Percentiles rank a stretch among this genome's conserved stretches.
Evolutionary conservation across 139 green algal species (phyloP).

Genomic region (Monoraphidium neglectum): DNA sequence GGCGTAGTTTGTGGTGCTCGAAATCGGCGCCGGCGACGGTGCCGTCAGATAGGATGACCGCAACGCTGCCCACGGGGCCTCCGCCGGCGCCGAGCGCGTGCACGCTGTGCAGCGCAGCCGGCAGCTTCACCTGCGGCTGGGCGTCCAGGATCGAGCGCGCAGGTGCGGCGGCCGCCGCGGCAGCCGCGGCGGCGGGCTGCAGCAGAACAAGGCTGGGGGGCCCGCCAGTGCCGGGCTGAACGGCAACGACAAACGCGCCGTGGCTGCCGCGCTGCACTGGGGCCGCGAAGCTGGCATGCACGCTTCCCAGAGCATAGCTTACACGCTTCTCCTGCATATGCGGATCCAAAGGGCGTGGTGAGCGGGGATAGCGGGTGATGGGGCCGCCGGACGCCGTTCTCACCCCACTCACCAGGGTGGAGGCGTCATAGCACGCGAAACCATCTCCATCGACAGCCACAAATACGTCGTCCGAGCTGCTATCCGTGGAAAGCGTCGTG

Average conservation of each 20-base stretch:
- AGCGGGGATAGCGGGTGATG: not conserved
- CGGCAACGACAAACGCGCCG: constrained; percentile 17
- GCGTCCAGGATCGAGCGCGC: constrained; percentile 12
- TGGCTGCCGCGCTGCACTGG: constrained; percentile 18
- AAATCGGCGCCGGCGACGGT: constrained; percentile 19
- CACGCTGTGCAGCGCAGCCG: constrained; percentile 5
- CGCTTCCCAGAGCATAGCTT: constrained; percentile 5
- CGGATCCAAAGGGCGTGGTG: not conserved
- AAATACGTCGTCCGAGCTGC: not conserved
- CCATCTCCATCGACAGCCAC: constrained; percentile 19
- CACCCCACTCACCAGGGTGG: constrained; percentile 1
- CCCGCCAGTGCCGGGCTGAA: constrained; percentile 9
- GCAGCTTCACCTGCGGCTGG: constrained; percentile 17
- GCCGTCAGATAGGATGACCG: constrained; percentile 13
- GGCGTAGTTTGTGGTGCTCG: not conserved
- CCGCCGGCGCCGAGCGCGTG: constrained; percentile 6
- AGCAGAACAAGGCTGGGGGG: not conserved
- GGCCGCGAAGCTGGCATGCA: constrained; percentile 15
- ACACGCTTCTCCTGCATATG: not conserved
- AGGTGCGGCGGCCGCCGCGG: not conserved
- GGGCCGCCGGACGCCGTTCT: not conserved
- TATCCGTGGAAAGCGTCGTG: too few species aligned
- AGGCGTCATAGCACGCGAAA: constrained; percentile 3
- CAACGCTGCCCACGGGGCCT: not conserved
- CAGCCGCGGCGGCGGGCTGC: not conserved